Conservation (phyloP, 306 rosid genomes). For the Mimosa pudica region DNA sequence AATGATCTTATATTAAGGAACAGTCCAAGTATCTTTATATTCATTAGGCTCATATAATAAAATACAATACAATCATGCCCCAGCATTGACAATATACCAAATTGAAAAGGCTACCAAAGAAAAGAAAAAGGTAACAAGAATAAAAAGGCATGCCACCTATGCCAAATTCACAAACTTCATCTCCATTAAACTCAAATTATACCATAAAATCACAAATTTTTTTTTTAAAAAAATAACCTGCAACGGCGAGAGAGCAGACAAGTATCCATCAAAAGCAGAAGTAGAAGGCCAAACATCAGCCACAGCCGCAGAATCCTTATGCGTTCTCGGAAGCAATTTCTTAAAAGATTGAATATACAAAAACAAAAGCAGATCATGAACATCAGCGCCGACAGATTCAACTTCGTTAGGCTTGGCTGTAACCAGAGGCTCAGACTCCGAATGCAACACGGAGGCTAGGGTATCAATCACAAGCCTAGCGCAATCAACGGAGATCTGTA, state of each 20-base stretch:
- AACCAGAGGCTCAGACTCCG: slow-evolving; percentile 70
- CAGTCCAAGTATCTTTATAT: too few species aligned
- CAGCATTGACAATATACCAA: neutral
- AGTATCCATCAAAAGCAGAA: slow-evolving; percentile 97
- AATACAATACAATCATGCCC: too few species aligned
- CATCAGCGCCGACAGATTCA: slow-evolving; percentile 68
- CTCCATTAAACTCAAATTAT: neutral
- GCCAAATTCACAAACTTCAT: neutral
- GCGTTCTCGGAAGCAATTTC: slow-evolving; percentile 86
- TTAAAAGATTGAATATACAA: slow-evolving; percentile 95
- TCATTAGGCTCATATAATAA: neutral
- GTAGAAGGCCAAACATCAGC: slow-evolving; percentile 99
- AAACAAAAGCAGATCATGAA: slow-evolving; percentile 82
- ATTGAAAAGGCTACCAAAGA: neutral
- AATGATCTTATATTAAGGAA: too few species aligned
- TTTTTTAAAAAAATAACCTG: slow-evolving; percentile 57
- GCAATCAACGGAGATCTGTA: slow-evolving; percentile 90
- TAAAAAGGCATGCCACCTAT: neutral
- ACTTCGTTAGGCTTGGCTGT: slow-evolving; percentile 46
- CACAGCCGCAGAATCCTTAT: slow-evolving; percentile 94
- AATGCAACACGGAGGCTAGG: slow-evolving; percentile 73
- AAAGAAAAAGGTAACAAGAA: neutral
- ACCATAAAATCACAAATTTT: neutral
- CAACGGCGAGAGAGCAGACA: slow-evolving; percentile 96
- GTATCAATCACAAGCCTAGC: slow-evolving; percentile 84